Evolutionary conservation across 1,284 basidiomycete genomes (phyloP), one percentile per base, ranked within the genome.

Genomic region (Apiotrichum sp.): DNA sequence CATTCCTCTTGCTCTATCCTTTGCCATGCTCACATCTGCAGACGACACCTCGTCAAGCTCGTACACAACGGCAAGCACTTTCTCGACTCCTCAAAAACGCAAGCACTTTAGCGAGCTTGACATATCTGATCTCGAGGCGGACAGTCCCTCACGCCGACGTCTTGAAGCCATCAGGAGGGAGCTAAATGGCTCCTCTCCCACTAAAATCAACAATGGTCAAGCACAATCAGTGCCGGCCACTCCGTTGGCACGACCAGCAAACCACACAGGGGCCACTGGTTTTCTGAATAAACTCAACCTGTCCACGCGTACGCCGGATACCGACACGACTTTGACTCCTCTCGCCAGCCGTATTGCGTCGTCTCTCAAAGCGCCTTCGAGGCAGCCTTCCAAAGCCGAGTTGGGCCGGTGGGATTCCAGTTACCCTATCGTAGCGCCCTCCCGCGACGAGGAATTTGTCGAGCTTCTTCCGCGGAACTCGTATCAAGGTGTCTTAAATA

Each of bases 401-500:
- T n/a, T 11, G n/a, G 16, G 7, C 6, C 10, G 16, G 13, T 47
- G 45, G 45, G 13, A 49, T 22, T 29, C 31, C 3, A 29, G 4
- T 7, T 1, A 6, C 10, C 57, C 57, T 0, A 22, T 59, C 29
- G 9, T 14, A 0, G 38, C 57, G 9, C 34, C 45, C 4, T n/a
- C 50, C 1, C 14, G 10, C 9, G 34, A 32, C n/a, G 48, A 55
- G 34, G 33, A 29, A 3, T 55, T 43, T 14, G 13, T 67, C 46
- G 49, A 59, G 9, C 34, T 66, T 44, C n/a, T 62, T 14, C 57
- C 63, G 3, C 7, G 13, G 36, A 38, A 38, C 13, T 38, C 36
- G 13, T 38, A 38, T 13, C 36, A 52, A 46, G 3, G 57, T 58
- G 38, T 53, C 44, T 1, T 66, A 66, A 59, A 62, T 44, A 53